phyloP scores from a whole-genome alignment of 2,329 filamentous ascomycete species.

The Dothideomycetes sp. region DNA sequence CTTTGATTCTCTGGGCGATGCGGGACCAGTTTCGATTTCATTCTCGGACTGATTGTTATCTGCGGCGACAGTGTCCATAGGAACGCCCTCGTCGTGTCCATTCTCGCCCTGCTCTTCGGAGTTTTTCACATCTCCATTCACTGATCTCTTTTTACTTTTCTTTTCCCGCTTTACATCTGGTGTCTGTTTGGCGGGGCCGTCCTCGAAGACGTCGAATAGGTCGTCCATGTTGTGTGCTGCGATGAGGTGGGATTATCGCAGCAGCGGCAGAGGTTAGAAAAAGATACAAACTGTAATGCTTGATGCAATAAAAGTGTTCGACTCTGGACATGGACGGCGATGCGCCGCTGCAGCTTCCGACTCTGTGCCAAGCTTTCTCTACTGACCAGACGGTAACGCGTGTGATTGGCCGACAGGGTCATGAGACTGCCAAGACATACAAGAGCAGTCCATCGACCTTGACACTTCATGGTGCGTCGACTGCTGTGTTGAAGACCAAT shows the following conservation, averaged over 20 bases:
- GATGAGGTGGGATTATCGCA: neutral
- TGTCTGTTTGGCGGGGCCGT: constrained; percentile 15
- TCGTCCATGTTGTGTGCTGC: constrained; percentile 26
- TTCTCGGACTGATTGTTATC: too few relatives aligned
- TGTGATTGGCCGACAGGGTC: neutral
- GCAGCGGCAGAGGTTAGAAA: neutral
- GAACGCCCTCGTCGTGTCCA: constrained; percentile 7
- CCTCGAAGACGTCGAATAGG: constrained; percentile 34
- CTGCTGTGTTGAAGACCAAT: neutral
- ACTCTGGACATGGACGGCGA: neutral
- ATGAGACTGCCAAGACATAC: neutral
- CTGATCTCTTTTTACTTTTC: constrained; percentile 75
- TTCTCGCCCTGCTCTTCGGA: constrained; percentile 15
- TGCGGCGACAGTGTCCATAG: neutral
- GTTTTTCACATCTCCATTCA: constrained; percentile 65
- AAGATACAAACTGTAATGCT: neutral
- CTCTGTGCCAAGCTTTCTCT: neutral
- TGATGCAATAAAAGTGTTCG: neutral
- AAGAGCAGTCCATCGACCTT: neutral
- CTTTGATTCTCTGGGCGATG: constrained; percentile 45
- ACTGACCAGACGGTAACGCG: neutral
- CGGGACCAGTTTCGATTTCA: too few relatives aligned
- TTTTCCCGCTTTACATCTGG: constrained; percentile 16
- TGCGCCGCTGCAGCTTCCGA: too few relatives aligned
- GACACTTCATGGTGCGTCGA: neutral